phyloP scores from a whole-genome alignment of 1,139 yeast species.

The Schwanniomyces etchellsii region DNA sequence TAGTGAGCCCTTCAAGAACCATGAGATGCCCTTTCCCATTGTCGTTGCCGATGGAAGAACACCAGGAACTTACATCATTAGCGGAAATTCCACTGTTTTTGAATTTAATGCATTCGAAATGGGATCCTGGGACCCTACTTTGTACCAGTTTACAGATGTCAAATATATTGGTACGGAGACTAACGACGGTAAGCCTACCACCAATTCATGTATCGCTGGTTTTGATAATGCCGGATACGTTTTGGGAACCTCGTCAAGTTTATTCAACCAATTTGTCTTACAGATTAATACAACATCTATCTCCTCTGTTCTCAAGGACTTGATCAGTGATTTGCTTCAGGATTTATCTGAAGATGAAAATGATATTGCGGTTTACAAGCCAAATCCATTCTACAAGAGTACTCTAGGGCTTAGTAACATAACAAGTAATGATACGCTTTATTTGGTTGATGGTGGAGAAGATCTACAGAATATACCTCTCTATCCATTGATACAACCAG shows the following conservation, averaged over 20 bases:
- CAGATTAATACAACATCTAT: constrained; percentile 56
- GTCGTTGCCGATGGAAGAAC: constrained; percentile 74
- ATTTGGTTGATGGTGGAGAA: constrained; percentile 41
- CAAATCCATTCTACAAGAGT: constrained; percentile 50
- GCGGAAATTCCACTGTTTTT: constrained; percentile 65
- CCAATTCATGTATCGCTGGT: constrained; percentile 53
- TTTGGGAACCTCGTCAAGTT: constrained; percentile 76
- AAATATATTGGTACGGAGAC: constrained; percentile 72
- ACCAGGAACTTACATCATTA: constrained; percentile 54
- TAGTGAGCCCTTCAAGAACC: constrained; percentile 46
- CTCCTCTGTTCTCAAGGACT: constrained; percentile 37
- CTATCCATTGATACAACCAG: constrained; percentile 33
- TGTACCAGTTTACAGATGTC: constrained; percentile 60
- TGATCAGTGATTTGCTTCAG: constrained; percentile 40
- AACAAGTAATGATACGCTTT: constrained; percentile 21
- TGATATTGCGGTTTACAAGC: constrained; percentile 42
- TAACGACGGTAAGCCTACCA: constrained; percentile 47
- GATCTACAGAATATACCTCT: constrained; percentile 39
- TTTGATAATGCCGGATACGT: constrained; percentile 82
- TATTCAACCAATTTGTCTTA: constrained; percentile 71
- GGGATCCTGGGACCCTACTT: constrained; percentile 85
- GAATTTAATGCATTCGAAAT: constrained; percentile 80
- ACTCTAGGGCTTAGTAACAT: constrained; percentile 25
- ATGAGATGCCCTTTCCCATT: constrained; percentile 79
- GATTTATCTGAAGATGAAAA: constrained; percentile 38